Evolutionary conservation across 177 flowering plant species (phyloP), one percentile per base, ranked within the genome.

Genomic region (Telopea speciosissima): DNA sequence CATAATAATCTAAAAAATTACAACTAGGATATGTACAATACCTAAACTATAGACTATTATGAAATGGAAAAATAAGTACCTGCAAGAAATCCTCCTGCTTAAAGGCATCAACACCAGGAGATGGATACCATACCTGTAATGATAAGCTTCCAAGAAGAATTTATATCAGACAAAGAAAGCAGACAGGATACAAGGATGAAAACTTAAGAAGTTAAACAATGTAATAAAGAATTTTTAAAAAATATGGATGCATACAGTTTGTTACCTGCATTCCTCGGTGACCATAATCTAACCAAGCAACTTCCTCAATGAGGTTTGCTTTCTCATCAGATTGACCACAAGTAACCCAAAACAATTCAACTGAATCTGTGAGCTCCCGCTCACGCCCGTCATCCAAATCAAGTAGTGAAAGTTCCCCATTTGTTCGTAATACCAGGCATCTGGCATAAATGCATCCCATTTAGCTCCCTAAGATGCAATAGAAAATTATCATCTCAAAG

Each of bases 1-100:
- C 40, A 49, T 49, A 49, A 12, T 12, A 49, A 49, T 3, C 54
- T 49, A 1, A 12, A 8, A 49, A 49, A 49, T 7, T n/a, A 58
- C 22, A 3, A 63, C 36, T 63, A 17, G 42, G 40, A 63, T 63
- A 9, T 14, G n/a, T 3, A 28, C 11, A 28, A 9, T 10, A 28
- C 14, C 23, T 28, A 59, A 69, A 19, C 58, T 3, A 70, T 61
- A 16, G 62, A 24, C 21, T 62, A 12, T 1, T 33, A 62, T 25
- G 12, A 17, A 22, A 8, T 36, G 54, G 17, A 44, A 26, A 61
- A 3, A 33, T 59, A 58, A 68, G 65, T 80, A 95, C 99, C 94
- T 95, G 99, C 84, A 95, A 85, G 78, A 95, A 95, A 74, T 91
- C 99, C 79, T 95, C 99, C 87, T 92, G 97, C 83, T 86, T 86